Evolutionary conservation across 768 basidiomycete genomes (phyloP), one percentile per base, ranked within the genome.

Genomic region (Leccinum arenicola): DNA sequence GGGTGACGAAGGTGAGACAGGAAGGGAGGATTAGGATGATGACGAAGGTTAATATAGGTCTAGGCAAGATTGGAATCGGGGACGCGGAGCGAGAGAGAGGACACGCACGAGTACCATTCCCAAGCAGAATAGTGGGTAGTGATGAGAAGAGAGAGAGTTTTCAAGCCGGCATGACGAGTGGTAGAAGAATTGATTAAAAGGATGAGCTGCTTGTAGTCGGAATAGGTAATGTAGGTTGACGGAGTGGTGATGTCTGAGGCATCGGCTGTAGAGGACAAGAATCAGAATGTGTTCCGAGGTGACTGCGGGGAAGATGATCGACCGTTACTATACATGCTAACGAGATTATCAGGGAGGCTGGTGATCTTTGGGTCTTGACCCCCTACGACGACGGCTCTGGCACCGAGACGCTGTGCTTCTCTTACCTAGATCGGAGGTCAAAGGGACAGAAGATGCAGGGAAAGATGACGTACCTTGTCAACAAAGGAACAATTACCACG

Each of bases 261-360:
- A 68, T 96, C 94, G 68, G 84, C 94, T 92, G 70, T 29, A 49
- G 25, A 25, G 12, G 25, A 51, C 14, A 57, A 50, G 47, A 19
- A 49, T 56, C 54, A 61, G 58, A 52, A 59, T 3, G 35, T 1
- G 40, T 33, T 55, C 25, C 61, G 49, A 48, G 45, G 59, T 50
- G 54, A 54, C 54, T 21, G 52, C 52, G 59, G 68, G 81, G 56
- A 72, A 45, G 78, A 55, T 52, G 91, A 43, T 33, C 52, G 63
- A 95, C 95, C 89, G 74, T 90, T 91, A 72, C 89, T 91, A 75
- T 91, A 97, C 92, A 97, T 95, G 66, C 90, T 93, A 54, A 95
- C 82, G 61, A 97, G 78, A 27, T 84, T 80, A 68, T 94, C 88
- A 36, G 93, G 84, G 62, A 82, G 81, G 7, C 86, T 91, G 36